A percentile compares a stretch with the other conserved stretches of the same genome.
Conservation (phyloP, 75 land plant species). For the Gnetum montanum region DNA sequence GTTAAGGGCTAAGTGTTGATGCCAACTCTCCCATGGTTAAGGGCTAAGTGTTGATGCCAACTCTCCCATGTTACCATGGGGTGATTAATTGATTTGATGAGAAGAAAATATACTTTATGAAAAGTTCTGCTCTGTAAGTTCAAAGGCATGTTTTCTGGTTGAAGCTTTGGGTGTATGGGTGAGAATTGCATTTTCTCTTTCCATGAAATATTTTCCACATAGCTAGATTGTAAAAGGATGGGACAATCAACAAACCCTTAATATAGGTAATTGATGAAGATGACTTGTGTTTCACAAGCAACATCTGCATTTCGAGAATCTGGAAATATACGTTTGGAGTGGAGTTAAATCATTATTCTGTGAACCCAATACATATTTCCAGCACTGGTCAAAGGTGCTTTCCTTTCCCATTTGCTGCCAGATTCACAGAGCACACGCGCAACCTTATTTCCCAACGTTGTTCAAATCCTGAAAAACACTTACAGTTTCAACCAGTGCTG, state of each 20-base stretch:
- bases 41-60: no score
- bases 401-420: slow-evolving; percentile 83
- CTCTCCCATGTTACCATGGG: no score
- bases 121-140: no score
- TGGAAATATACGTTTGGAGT: slow-evolving; percentile 74
- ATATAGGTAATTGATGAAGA: no score
- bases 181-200: slow-evolving; percentile 88
- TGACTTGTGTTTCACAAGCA: slow-evolving; percentile 90
- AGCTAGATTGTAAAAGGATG: slow-evolving; percentile 88
- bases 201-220: slow-evolving; percentile 75
- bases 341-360: slow-evolving; percentile 87
- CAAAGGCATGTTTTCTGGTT: slow-evolving; percentile 97
- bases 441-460: slow-evolving; percentile 83
- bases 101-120: no score
- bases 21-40: no score
- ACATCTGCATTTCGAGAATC: slow-evolving; percentile 83
- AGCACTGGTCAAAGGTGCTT: slow-evolving; percentile 76
- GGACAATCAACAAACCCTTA: no score
- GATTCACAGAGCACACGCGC: slow-evolving; percentile 75
- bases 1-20: no score
- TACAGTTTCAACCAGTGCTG: no score
- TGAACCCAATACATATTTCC: slow-evolving; percentile 48
- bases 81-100: no score
- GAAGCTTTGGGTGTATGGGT: slow-evolving; percentile 98
- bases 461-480: slow-evolving; percentile 1